Evolutionary conservation across 441 rosid species (phyloP), one percentile per base, ranked within the genome.

Genomic region (Dalechampia spathulata): DNA sequence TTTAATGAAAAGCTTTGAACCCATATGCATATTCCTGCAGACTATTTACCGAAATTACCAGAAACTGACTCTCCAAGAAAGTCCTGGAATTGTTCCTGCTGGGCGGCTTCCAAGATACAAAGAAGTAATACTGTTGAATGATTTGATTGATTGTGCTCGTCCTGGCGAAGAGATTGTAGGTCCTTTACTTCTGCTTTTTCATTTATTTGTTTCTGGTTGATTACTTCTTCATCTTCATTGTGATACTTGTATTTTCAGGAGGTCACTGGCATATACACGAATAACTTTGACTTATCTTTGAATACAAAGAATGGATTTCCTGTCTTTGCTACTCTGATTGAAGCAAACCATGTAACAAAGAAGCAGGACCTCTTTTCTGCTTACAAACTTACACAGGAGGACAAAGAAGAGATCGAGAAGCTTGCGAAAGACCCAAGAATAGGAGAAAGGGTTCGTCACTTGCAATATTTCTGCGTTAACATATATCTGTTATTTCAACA

Each of bases 81-180:
- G 97, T 72, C 99, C 99, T 44, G 97, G 97, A 75, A 93, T 86
- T 59, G 97, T 93, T 50, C 99, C 97, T 59, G 99, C 99, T 22
- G 99, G 99, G 38, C 81, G 97, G 68, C 97, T 93, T 72, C 99
- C 99, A 55, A 83, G 99, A 82, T 84, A 83, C 84, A 93, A 93
- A 76, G 97, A 93, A 83, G 96, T 93, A 62, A 93, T 93, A 58
- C 69, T 90, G 62, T 63, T 90, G 67, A 90, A 90, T 66, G 99
- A 93, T 71, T 80, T 93, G 71, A 93, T 90, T 64, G 97, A 85
- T 69, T 93, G 99, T 52, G 99, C 99, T 40, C 88, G 94, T 60
- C 96, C 96, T 21, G 99, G 97, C 38, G 99, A 93, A 74, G 97
- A 90, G 77, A 85, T 93, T 72, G 99, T 93, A 73, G 34, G 30